These are phyloP conservation scores for Aspergillus tamarii DNA, from an alignment of 2,329 filamentous ascomycete species.

Conservation along the genomic window DNA sequence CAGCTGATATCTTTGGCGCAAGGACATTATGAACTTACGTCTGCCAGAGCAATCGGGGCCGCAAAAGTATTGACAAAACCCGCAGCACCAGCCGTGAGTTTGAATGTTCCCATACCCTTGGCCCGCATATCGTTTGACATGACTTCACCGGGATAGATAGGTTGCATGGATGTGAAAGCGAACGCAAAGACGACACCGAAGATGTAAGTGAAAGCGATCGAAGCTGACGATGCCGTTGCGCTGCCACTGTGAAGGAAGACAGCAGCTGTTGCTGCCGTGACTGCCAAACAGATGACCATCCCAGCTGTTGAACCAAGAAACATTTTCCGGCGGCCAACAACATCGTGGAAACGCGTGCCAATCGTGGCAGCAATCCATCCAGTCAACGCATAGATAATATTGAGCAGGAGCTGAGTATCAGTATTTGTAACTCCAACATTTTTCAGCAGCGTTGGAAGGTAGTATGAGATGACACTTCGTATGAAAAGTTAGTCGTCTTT, in stretches of 20 bases:
- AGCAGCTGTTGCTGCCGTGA: slow-evolving; percentile 7
- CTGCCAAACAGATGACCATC: slow-evolving; percentile 15
- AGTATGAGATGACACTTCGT: too few relatives aligned
- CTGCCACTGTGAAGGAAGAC: too few relatives aligned
- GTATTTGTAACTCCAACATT: too few relatives aligned
- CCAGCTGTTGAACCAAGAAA: slow-evolving; percentile 11
- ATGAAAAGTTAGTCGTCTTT: too few relatives aligned
- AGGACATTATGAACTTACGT: slow-evolving; percentile 4
- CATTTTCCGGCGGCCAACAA: slow-evolving; percentile 16
- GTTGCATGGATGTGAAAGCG: slow-evolving; percentile 50
- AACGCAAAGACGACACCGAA: slow-evolving; percentile 55
- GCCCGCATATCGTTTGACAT: slow-evolving; percentile 59
- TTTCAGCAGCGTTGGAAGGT: too few relatives aligned
- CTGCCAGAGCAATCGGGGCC: slow-evolving; percentile 11
- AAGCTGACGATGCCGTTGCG: slow-evolving; percentile 30
- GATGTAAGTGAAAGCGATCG: slow-evolving; percentile 58
- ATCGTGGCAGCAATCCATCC: neutral
- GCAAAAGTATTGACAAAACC: slow-evolving; percentile 17
- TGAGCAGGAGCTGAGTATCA: too few relatives aligned
- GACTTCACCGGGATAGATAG: slow-evolving; percentile 58
- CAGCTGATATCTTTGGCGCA: neutral
- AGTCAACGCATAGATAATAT: too few relatives aligned
- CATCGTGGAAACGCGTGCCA: slow-evolving; percentile 15
- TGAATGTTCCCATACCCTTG: slow-evolving; percentile 56
- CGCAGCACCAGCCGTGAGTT: slow-evolving; percentile 14